Evolutionary conservation across 2,329 filamentous ascomycete genomes (phyloP), one percentile per base, ranked within the genome.

Genomic region (Fusarium chlamydosporum): DNA sequence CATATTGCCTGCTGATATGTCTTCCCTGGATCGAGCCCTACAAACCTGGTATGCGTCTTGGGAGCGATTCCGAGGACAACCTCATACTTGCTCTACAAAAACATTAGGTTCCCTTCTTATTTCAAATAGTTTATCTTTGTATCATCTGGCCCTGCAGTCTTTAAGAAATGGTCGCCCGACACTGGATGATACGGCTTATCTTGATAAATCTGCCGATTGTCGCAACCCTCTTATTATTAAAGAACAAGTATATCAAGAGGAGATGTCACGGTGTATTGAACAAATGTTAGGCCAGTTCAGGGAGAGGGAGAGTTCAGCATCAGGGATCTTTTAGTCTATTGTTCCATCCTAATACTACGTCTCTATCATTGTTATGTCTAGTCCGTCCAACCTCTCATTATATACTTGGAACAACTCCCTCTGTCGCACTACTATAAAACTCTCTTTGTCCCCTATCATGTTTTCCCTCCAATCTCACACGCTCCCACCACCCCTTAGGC

Each of bases 11-110:
- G 12, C 45, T 5, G 31, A 47, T 35, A 34, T 42, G 13, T 54
- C 40, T 1, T 31, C 51, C 15, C 16, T 54, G 0, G 40, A 29
- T 3, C 18, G 7, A 15, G 51, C 51, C 13, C 16, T 47, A 3
- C 51, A 35, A n/a, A 47, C 51, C 15, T 54, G 51, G 51, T 10
- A 47, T 54, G 9, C 7, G 6, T 16, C 51, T 16, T 54, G 51
- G 40, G 29, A 47, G 4, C 16, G 34, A 13, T 47, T 20, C 4
- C 18, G 26, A 5, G 10, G 6, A n/a, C 11, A 27, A 20, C 8
- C 3, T 7, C 37, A 33, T 7, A 5, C 12, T 6, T 2, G 15
- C 10, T 6, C 27, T 4, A 16, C 29, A 6, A 31, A 9, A 52
- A 42, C 27, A 12, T 8, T 4, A 15, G 20, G 8, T 6, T 43